phyloP scores from a whole-genome alignment of 352 stramenopile genomes.

The Phytophthora pluvialis region DNA sequence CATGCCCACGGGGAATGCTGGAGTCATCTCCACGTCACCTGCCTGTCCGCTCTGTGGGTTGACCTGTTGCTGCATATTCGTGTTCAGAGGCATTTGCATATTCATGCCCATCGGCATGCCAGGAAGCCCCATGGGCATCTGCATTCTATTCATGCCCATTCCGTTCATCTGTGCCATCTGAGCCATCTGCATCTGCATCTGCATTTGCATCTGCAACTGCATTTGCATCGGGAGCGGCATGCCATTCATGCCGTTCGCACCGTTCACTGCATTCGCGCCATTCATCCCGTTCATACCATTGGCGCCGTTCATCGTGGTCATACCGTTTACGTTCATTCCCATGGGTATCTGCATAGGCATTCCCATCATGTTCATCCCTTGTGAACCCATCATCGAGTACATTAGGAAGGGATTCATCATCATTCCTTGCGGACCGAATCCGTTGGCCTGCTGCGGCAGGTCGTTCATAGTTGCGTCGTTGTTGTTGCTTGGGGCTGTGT shows the following conservation, averaged over 20 bases:
- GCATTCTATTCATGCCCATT: slow-evolving; percentile 51
- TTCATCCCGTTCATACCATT: slow-evolving; percentile 20
- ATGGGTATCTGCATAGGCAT: slow-evolving; percentile 67
- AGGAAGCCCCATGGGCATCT: slow-evolving; percentile 55
- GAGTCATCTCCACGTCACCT: slow-evolving; percentile 42
- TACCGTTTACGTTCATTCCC: slow-evolving; percentile 35
- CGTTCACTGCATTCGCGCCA: slow-evolving; percentile 17
- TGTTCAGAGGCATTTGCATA: slow-evolving; percentile 56
- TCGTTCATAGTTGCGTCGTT: slow-evolving; percentile 19
- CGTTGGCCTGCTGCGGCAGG: slow-evolving; percentile 30
- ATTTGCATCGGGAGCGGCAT: slow-evolving; percentile 48
- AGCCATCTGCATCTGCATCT: slow-evolving; percentile 47
- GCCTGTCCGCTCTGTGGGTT: slow-evolving; percentile 39
- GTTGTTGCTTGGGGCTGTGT: slow-evolving; percentile 9
- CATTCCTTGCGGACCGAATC: slow-evolving; percentile 51
- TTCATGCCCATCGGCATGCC: slow-evolving; percentile 53
- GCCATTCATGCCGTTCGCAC: slow-evolving; percentile 39
- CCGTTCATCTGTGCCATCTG: slow-evolving; percentile 58
- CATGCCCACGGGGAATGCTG: slow-evolving; percentile 15
- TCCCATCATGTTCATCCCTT: slow-evolving; percentile 49
- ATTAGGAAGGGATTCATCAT: slow-evolving; percentile 89
- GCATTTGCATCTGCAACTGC: slow-evolving; percentile 42
- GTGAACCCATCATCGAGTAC: slow-evolving; percentile 78
- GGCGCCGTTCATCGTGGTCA: slow-evolving; percentile 8
- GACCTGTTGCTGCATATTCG: slow-evolving; percentile 42